Conservation (phyloP, 805 yeast genomes). For the Wickerhamiella azymoides region DNA sequence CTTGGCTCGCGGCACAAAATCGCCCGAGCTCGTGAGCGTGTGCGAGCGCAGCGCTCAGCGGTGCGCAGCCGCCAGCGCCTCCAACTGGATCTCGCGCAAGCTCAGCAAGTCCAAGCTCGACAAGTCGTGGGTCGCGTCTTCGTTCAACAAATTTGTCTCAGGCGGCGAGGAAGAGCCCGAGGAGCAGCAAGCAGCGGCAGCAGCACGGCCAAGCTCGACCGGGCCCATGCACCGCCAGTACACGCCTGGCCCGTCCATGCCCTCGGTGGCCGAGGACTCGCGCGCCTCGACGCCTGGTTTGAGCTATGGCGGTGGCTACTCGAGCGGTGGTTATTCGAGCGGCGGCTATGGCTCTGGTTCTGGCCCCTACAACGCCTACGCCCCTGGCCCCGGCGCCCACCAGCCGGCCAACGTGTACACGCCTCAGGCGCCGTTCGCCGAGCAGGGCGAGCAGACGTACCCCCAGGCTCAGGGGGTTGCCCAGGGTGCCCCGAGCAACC, state of each 20-base stretch:
- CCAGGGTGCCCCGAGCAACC: too few relatives aligned
- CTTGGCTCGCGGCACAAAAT: slow-evolving; percentile 7
- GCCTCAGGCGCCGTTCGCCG: background rate
- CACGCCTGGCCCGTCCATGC: slow-evolving; percentile 1
- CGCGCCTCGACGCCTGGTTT: slow-evolving; percentile 3
- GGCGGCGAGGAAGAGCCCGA: slow-evolving; percentile 49
- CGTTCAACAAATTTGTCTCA: slow-evolving; percentile 64
- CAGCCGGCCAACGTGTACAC: background rate
- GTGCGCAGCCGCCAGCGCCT: slow-evolving; percentile 10
- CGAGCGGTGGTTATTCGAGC: background rate
- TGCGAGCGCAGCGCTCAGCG: slow-evolving; percentile 9
- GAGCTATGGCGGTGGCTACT: background rate
- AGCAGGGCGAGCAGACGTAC: background rate
- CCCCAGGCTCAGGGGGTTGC: too few relatives aligned
- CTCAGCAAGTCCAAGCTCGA: slow-evolving; percentile 31
- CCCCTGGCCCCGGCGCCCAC: background rate
- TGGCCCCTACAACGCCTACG: background rate
- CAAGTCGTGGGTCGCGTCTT: slow-evolving; percentile 68
- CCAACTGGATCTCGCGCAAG: slow-evolving; percentile 58
- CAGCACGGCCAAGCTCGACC: slow-evolving; percentile 5
- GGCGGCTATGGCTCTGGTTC: background rate
- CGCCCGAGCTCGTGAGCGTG: slow-evolving; percentile 3
- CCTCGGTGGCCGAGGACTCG: background rate
- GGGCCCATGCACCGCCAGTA: slow-evolving; percentile 12
- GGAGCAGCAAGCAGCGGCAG: background rate